phyloP scores from a whole-genome alignment of 495 filamentous ascomycete species.

The Poronia punctata region DNA sequence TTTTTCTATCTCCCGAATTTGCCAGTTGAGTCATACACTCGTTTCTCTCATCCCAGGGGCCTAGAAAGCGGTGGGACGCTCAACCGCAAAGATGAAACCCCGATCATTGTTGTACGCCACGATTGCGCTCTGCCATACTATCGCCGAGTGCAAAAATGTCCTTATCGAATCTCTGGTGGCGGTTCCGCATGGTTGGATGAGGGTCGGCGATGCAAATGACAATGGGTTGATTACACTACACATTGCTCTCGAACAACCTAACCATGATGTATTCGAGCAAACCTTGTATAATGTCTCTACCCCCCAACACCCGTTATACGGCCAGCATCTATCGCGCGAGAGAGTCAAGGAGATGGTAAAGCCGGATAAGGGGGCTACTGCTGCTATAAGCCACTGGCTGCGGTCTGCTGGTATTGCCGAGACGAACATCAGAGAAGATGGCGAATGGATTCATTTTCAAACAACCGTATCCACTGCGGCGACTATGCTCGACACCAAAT shows the following conservation, averaged over 20 bases:
- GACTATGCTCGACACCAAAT: slow-evolving; percentile 47
- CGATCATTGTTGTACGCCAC: slow-evolving; percentile 16
- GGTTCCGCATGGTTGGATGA: slow-evolving; percentile 43
- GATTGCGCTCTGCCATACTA: slow-evolving; percentile 16
- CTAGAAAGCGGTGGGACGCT: background rate
- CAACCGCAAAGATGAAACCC: slow-evolving; percentile 11
- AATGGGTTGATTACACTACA: slow-evolving; percentile 40
- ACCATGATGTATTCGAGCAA: slow-evolving; percentile 50
- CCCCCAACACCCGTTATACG: slow-evolving; percentile 54
- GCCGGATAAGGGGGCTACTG: slow-evolving; percentile 36
- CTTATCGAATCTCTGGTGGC: slow-evolving; percentile 38
- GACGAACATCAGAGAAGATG: slow-evolving; percentile 36
- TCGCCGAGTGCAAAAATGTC: slow-evolving; percentile 22
- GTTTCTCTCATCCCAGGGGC: background rate
- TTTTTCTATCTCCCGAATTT: too few species aligned
- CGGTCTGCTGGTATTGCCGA: slow-evolving; percentile 33
- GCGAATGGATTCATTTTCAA: slow-evolving; percentile 52
- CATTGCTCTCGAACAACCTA: slow-evolving; percentile 48
- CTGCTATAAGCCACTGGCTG: slow-evolving; percentile 45
- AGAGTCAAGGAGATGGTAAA: slow-evolving; percentile 44
- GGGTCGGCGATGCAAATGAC: slow-evolving; percentile 28
- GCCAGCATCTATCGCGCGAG: slow-evolving; percentile 55
- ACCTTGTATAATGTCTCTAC: slow-evolving; percentile 56
- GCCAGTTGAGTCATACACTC: too few species aligned
- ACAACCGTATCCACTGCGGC: slow-evolving; percentile 47